Evolutionary conservation across 495 filamentous ascomycete genomes (phyloP), one percentile per base, ranked within the genome.

Genomic region (Amorphotheca resinae): DNA sequence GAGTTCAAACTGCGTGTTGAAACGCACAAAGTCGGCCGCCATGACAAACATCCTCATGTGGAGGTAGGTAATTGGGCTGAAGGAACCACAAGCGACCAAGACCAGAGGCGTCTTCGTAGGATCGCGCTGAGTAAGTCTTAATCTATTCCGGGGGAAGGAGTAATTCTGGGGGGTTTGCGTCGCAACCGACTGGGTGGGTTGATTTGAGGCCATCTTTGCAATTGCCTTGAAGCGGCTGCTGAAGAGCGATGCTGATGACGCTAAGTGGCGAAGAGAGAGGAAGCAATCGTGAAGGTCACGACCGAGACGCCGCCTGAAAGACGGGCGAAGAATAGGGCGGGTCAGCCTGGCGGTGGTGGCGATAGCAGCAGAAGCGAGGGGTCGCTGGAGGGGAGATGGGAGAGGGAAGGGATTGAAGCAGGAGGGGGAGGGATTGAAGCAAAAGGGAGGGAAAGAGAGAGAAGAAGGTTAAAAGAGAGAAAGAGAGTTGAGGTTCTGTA

Each of bases 21-120:
- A 79, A 40, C 77, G 75, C 50, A 77, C 78, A 61, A 80, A 84
- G 66, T 89, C 82, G 53, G 75, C 72, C 2, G 84, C 84, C 80
- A 89, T 85, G 52, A 93, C 87, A 56, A 93, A 93, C 86, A 95
- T 89, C 57, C 87, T 84, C 41, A 95, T 69, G 59, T 95, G 86
- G 22, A 95, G 74, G 60, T 80, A 87, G 21, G 85, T 93, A 51
- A 82, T 77, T 14, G 85, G 87, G 42, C 77, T 84, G 65, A 93
- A 95, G 35, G 83, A 89, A 30, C 89, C 89, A 60, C 88, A 95
- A 26, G 87, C 84, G 31, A 96, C 82, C 31, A 95, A 70, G 9
- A 91, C 74, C 4, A 94, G 64, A 0, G 86, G 87, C 1, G 71
- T 89, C 64, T 81, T 86, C 33, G 70, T 69, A 6, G 77, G 61